A percentile compares a stretch with the other conserved stretches of the same genome.
phyloP scores from a whole-genome alignment of 768 basidiomycete genomes.

The Mycena venus region DNA sequence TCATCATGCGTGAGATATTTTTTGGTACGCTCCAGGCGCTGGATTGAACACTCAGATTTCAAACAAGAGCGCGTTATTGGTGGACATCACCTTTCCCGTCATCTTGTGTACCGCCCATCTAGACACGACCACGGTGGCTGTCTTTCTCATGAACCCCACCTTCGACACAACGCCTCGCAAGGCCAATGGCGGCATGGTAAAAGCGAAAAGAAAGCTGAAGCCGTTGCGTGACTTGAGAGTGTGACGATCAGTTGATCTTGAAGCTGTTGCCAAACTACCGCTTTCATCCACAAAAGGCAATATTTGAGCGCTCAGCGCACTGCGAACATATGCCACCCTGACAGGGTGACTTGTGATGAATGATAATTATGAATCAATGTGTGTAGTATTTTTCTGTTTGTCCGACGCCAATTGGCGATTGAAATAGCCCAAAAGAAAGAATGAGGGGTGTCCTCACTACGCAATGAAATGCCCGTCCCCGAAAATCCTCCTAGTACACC shows the following conservation, averaged over 20 bases:
- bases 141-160: slow-evolving; percentile 87
- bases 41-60: slow-evolving; percentile 24
- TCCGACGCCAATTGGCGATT: too few species aligned
- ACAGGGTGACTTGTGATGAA: too few species aligned
- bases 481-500: not conserved
- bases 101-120: slow-evolving; percentile 78
- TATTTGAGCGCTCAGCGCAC: too few species aligned
- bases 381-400: too few species aligned
- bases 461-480: not conserved
- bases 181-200: slow-evolving; percentile 81
- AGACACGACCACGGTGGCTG: slow-evolving; percentile 86
- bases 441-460: too few species aligned
- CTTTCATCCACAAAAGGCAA: too few species aligned
- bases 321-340: too few species aligned
- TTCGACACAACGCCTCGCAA: slow-evolving; percentile 84
- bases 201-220: not conserved
- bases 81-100: slow-evolving; percentile 78
- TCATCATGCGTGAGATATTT: slow-evolving; percentile 87
- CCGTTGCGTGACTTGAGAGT: not conserved
- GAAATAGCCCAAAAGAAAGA: too few species aligned
- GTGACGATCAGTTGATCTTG: not conserved
- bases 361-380: too few species aligned
- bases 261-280: not conserved
- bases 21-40: slow-evolving; percentile 83
- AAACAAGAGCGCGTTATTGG: not conserved